Percentiles rank a stretch among this genome's conserved stretches.
Evolutionary conservation across 805 yeast genomes (phyloP).

Genomic region (Ogataea wickerhamii): DNA sequence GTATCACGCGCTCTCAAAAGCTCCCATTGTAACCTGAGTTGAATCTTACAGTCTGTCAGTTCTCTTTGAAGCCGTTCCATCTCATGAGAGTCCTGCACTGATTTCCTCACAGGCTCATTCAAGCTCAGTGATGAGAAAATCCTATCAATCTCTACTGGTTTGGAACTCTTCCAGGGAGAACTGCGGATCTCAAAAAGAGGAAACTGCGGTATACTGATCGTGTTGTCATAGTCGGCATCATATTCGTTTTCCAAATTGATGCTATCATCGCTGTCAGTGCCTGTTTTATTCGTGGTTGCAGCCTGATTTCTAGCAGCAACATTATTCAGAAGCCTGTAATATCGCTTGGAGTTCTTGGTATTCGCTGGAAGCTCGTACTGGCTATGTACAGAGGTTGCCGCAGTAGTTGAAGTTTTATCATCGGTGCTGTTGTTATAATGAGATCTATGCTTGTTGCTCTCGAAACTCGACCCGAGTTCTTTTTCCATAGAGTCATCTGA

Average conservation of each 20-base stretch:
- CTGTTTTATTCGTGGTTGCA: not conserved
- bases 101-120: slow-evolving; percentile 3
- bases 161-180: slow-evolving; percentile 4
- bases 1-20: slow-evolving; percentile 25
- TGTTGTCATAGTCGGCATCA: slow-evolving; percentile 18
- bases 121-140: not conserved
- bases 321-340: not conserved
- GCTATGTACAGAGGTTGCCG: not conserved
- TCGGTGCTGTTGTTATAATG: not conserved
- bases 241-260: slow-evolving; percentile 8
- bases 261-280: slow-evolving; percentile 9
- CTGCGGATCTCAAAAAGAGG: slow-evolving; percentile 13
- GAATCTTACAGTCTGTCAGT: slow-evolving; percentile 33
- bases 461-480: no score
- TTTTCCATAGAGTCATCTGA: no score
- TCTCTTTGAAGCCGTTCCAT: slow-evolving; percentile 29
- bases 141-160: not conserved
- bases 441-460: no score
- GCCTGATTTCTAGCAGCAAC: not conserved
- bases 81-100: slow-evolving; percentile 18
- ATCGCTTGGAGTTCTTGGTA: not conserved
- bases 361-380: no score
- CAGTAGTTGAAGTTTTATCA: not conserved
- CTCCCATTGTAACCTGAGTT: slow-evolving; percentile 31
- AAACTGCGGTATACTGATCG: slow-evolving; percentile 16